These are phyloP conservation scores for Globisporangium echinulatum DNA, from an alignment of 352 stramenopile genomes.

Conservation along the genomic window DNA sequence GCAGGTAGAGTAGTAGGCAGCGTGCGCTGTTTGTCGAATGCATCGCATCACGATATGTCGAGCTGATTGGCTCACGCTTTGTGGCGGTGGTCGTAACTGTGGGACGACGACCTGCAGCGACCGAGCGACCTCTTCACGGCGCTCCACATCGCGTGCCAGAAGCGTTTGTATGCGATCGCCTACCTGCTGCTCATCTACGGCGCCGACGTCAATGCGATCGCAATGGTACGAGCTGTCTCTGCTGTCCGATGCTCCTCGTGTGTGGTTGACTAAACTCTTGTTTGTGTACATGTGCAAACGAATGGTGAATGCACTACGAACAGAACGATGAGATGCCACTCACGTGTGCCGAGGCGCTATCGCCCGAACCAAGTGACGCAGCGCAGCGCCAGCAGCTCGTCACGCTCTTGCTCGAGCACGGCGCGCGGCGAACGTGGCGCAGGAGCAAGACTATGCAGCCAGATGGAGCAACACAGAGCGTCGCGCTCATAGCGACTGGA, in stretches of 20 bases:
- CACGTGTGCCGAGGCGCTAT: conserved; percentile 26
- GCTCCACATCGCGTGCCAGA: conserved; percentile 57
- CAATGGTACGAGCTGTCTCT: conserved; percentile 19
- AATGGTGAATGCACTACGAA: neutral
- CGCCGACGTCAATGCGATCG: conserved; percentile 69
- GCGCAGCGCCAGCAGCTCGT: conserved; percentile 29
- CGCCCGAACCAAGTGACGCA: conserved; percentile 13
- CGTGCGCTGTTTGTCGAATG: neutral
- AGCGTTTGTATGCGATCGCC: conserved; percentile 51
- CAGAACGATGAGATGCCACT: conserved; percentile 71
- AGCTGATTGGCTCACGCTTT: neutral
- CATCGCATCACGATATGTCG: neutral
- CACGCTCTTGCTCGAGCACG: conserved; percentile 30
- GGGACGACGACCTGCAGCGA: conserved; percentile 14
- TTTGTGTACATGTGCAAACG: no score
- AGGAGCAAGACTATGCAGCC: conserved; percentile 4
- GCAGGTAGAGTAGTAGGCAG: conserved; percentile 26
- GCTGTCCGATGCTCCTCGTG: no score
- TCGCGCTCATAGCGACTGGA: neutral
- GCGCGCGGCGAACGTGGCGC: conserved; percentile 53
- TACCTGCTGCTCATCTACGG: conserved; percentile 65
- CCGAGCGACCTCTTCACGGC: conserved; percentile 53
- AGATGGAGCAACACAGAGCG: neutral
- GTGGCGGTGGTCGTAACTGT: neutral
- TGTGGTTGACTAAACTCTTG: no score